phyloP scores from a whole-genome alignment of 139 green algal genomes.

The Mychonastes homosphaera region DNA sequence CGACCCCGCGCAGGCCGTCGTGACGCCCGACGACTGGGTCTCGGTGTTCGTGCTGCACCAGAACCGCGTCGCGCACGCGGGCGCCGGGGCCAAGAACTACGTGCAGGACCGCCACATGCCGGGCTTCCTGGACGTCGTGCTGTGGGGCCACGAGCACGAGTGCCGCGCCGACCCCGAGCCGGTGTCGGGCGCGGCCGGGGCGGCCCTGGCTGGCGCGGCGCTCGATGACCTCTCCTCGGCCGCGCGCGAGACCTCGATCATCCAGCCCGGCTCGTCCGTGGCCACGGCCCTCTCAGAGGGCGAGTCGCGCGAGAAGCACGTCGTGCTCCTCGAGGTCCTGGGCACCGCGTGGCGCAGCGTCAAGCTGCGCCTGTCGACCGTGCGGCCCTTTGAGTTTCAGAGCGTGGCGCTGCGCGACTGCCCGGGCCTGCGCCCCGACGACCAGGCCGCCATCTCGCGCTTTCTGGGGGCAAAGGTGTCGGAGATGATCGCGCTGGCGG shows the following conservation, averaged over 20 bases:
- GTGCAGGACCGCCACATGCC: conserved; percentile 73
- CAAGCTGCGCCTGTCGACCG: conserved; percentile 61
- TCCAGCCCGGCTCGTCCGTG: conserved; percentile 88
- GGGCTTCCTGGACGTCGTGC: conserved; percentile 83
- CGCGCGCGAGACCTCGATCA: conserved; percentile 11
- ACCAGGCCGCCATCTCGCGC: conserved; percentile 36
- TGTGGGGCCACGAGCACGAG: conserved; percentile 99
- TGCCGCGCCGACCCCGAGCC: conserved; percentile 65
- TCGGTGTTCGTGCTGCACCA: conserved; percentile 95
- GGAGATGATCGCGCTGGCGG: conserved; percentile 13
- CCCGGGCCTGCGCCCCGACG: conserved; percentile 38
- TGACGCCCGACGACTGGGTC: conserved; percentile 84
- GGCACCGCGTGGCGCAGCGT: conserved; percentile 40
- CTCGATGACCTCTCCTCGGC: background rate
- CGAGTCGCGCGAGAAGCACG: conserved; percentile 85
- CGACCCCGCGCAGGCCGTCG: background rate
- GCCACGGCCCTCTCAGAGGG: conserved; percentile 66
- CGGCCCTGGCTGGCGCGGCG: background rate
- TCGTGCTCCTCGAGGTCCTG: conserved; percentile 75
- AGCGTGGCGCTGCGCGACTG: conserved; percentile 42
- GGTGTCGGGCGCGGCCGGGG: background rate
- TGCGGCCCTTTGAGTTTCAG: conserved; percentile 72
- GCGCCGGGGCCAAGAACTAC: conserved; percentile 59
- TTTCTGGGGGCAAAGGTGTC: conserved; percentile 63
- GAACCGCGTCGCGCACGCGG: conserved; percentile 73